These are phyloP conservation scores for Eutypa lata DNA, from an alignment of 2,329 filamentous ascomycete genomes.

Conservation along the genomic window DNA sequence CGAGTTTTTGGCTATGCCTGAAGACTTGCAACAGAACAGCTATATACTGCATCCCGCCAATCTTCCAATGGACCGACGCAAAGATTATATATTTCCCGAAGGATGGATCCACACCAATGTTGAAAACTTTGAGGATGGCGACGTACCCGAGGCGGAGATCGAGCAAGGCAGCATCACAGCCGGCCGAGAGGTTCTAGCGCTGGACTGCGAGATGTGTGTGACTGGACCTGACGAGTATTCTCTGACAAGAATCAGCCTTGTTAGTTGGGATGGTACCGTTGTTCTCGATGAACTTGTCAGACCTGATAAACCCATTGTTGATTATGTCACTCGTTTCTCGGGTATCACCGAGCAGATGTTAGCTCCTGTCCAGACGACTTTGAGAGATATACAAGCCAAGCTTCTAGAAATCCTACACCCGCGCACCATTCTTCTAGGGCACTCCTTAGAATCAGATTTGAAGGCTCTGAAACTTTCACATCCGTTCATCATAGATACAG, in stretches of 20 bases:
- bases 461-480: conserved; percentile 83
- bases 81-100: conserved; percentile 51
- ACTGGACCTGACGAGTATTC: conserved; percentile 77
- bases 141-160: conserved; percentile 66
- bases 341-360: conserved; percentile 89
- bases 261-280: conserved; percentile 80
- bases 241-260: conserved; percentile 82
- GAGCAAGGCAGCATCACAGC: conserved; percentile 80
- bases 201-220: conserved; percentile 98
- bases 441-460: conserved; percentile 80
- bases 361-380: conserved; percentile 75
- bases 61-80: conserved; percentile 57
- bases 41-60: conserved; percentile 81
- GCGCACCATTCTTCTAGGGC: conserved; percentile 71
- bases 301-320: conserved; percentile 79
- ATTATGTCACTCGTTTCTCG: conserved; percentile 90
- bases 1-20: conserved; percentile 67
- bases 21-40: conserved; percentile 78
- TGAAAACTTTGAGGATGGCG: conserved; percentile 61
- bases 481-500: conserved; percentile 90
- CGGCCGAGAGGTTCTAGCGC: conserved; percentile 72
- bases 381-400: conserved; percentile 76
- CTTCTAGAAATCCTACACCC: conserved; percentile 71
- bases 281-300: conserved; percentile 91
- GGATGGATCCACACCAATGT: conserved; percentile 86